phyloP scores from a whole-genome alignment of 2,329 filamentous ascomycete genomes.

The Fusarium sp. region DNA sequence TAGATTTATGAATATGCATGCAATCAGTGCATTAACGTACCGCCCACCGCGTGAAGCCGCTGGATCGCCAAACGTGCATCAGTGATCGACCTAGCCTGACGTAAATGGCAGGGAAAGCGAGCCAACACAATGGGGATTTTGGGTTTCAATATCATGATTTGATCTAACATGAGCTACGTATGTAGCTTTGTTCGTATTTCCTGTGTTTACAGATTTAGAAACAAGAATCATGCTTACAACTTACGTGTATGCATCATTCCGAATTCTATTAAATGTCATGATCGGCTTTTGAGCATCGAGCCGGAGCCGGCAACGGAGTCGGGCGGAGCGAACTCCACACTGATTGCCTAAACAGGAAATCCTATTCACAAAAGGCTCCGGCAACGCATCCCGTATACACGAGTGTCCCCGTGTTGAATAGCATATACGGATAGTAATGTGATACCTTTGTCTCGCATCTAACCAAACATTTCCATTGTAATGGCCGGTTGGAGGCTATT shows the following conservation, averaged over 20 bases:
- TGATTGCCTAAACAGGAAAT: slow-evolving; percentile 41
- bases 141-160: neutral
- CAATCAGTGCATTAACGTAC: slow-evolving; percentile 1
- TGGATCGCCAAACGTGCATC: slow-evolving; percentile 38
- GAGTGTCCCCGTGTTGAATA: slow-evolving; percentile 1
- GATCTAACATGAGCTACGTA: neutral
- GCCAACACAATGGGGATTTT: neutral
- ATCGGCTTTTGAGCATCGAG: slow-evolving; percentile 12
- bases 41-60: slow-evolving; percentile 31
- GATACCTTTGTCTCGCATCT: neutral
- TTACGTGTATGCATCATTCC: slow-evolving; percentile 8
- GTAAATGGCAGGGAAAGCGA: slow-evolving; percentile 26
- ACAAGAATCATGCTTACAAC: neutral
- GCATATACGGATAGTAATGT: slow-evolving; percentile 13
- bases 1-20: slow-evolving; percentile 5
- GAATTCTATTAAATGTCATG: neutral
- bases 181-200: neutral
- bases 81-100: slow-evolving; percentile 33
- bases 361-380: neutral
- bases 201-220: neutral
- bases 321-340: slow-evolving; percentile 24
- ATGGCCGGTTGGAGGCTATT: neutral
- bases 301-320: slow-evolving; percentile 30
- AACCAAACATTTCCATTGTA: neutral
- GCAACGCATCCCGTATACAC: slow-evolving; percentile 7